Evolutionary conservation across 1,284 basidiomycete species (phyloP), one percentile per base, ranked within the genome.

Genomic region (Mycena citricolor): DNA sequence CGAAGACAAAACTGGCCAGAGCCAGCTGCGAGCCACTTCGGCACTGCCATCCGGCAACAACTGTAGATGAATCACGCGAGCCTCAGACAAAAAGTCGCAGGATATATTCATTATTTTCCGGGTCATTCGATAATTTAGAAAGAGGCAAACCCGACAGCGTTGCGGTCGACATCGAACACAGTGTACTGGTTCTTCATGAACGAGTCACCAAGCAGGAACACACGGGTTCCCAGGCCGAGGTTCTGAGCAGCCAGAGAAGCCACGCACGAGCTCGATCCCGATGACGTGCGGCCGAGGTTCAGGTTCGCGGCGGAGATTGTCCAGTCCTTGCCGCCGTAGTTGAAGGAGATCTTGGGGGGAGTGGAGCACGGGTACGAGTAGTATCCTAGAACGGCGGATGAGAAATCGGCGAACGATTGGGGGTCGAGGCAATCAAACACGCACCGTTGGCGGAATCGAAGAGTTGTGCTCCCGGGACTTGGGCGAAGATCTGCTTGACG

Each of bases 101-200:
- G n/a, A n/a, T n/a, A n/a, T n/a, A n/a, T n/a, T n/a, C n/a, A n/a
- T n/a, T n/a, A n/a, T n/a, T n/a, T n/a, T n/a, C n/a, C n/a, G n/a
- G n/a, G n/a, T n/a, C n/a, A n/a, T n/a, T n/a, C n/a, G n/a, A n/a
- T n/a, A n/a, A n/a, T n/a, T n/a, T n/a, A n/a, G n/a, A n/a, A n/a
- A n/a, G n/a, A n/a, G n/a, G 54, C 54, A 25, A 55, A 55, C 3
- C 54, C 54, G 35, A 55, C 54, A 4, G 48, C 44, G 35, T 46
- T 44, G 34, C 51, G 39, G 29, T 51, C 51, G 12, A 53, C 33
- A 32, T 47, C 42, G 20, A 55, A 55, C 2, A 51, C 51, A n/a
- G 51, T 49, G 39, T 55, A 55, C 6, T 41, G 37, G 34, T 55
- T 55, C 33, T 48, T 50, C 45, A 54, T 49, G 41, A 50, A 53